These are phyloP conservation scores for Cercis canadensis DNA, from an alignment of 306 rosid species.

Conservation along the genomic window DNA sequence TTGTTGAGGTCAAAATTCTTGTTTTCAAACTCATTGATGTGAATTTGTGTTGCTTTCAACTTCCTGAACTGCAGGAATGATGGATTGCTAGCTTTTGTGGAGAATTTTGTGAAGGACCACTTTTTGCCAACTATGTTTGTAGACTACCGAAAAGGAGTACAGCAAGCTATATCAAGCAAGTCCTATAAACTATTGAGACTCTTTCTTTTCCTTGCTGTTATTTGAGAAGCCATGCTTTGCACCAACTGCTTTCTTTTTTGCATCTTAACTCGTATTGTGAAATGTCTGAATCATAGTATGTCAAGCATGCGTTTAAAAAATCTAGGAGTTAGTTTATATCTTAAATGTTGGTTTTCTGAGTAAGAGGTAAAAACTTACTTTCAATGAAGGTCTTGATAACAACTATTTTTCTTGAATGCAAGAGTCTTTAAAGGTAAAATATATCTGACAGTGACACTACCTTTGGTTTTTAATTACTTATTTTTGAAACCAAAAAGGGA, in stretches of 20 bases:
- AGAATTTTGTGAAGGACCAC: slow-evolving; percentile 98
- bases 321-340: slow-evolving; percentile 28
- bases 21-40: slow-evolving; percentile 27
- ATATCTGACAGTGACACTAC: slow-evolving; percentile 1
- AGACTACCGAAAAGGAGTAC: slow-evolving; percentile 97
- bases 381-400: slow-evolving; percentile 18
- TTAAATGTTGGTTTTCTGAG: slow-evolving; percentile 13
- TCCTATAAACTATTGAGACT: slow-evolving; percentile 46
- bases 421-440: not conserved
- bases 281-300: slow-evolving; percentile 18
- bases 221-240: no score
- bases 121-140: slow-evolving; percentile 97
- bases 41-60: slow-evolving; percentile 34
- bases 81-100: slow-evolving; percentile 93
- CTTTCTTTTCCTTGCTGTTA: slow-evolving; percentile 16
- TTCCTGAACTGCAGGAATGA: slow-evolving; percentile 82
- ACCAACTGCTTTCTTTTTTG: slow-evolving; percentile 25
- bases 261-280: slow-evolving; percentile 16
- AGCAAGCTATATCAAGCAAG: slow-evolving; percentile 99
- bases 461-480: not conserved
- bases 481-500: not conserved
- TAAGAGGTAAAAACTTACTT: slow-evolving; percentile 6
- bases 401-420: not conserved
- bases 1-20: slow-evolving; percentile 25
- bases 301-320: slow-evolving; percentile 21